Conservation (phyloP, 2,329 filamentous ascomycete genomes). For the Aureobasidium sp. region DNA sequence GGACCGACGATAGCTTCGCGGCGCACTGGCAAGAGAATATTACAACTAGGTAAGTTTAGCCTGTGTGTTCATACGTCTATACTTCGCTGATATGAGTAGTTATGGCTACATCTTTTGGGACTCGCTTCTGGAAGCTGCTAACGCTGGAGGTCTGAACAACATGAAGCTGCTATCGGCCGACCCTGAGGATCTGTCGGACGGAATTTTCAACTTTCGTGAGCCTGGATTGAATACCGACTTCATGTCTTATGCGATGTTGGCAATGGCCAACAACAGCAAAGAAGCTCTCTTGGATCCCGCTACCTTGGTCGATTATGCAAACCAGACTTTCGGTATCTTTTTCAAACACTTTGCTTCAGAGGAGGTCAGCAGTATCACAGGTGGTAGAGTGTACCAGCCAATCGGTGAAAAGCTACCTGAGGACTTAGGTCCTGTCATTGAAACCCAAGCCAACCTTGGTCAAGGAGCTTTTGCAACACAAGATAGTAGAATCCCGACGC, state of each 20-base stretch:
- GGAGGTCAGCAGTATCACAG: neutral
- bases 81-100: neutral
- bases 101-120: neutral
- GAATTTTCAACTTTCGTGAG: neutral
- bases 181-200: no score
- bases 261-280: neutral
- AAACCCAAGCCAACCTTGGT: no score
- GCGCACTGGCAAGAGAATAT: no score
- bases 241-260: constrained; percentile 1
- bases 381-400: neutral
- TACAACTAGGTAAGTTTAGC: neutral
- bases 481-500: no score
- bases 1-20: no score
- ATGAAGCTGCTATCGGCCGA: no score
- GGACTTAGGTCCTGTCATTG: no score
- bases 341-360: neutral
- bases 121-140: neutral
- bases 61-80: no score
- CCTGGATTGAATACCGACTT: neutral
- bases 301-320: neutral
- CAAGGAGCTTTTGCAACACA: no score
- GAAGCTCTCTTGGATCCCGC: neutral
- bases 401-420: no score
- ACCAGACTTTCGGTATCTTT: neutral
- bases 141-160: no score